Evolutionary conservation across 768 basidiomycete species (phyloP), one percentile per base, ranked within the genome.

Genomic region (Termitomyces eurrhizus): DNA sequence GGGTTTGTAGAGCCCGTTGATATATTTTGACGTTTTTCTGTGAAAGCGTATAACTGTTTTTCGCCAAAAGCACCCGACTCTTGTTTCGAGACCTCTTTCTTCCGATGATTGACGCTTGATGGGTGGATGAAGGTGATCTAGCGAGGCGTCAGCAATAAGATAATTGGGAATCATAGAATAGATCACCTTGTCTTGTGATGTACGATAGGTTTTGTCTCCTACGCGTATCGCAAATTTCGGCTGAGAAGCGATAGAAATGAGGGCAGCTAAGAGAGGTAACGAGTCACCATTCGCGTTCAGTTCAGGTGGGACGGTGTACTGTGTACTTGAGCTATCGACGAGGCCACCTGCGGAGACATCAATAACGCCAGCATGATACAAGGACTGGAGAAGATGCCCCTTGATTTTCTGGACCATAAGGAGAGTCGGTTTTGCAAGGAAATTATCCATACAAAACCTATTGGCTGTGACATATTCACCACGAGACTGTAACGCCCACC

Each of bases 181-280:
- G 45, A 63, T 79, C 35, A 94, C 95, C 84, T 91, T 95, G 69
- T 97, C 95, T 58, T 85, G 83, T 16, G 84, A 78, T 2, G 95
- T 96, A 48, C 93, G 80, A 61, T 84, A 83, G 7, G 79, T 80
- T 70, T 79, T 85, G 48, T 88, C 87, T 1, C 86, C 82, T 7
- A 83, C 85, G 55, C 89, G 78, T 56, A 96, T 82, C 3, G 90
- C 94, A 71, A 95, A 96, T 72, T 95, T 95, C 26, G 95, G 95
- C 67, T 95, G 93, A 2, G 84, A 85, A 0, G 92, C 93, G 55
- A 92, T 83, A 11, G 93, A 85, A 68, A 97, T 90, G 56, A 98
- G 77, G 8, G 88, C 93, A 13, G 90, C 86, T 33, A 96, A 75
- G 29, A 97, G 73, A 12, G 95, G 90, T 16, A 87, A 70, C 26